Evolutionary conservation across 2,329 filamentous ascomycete species (phyloP), one percentile per base, ranked within the genome.

Genomic region (Aurifilum marmelostoma): DNA sequence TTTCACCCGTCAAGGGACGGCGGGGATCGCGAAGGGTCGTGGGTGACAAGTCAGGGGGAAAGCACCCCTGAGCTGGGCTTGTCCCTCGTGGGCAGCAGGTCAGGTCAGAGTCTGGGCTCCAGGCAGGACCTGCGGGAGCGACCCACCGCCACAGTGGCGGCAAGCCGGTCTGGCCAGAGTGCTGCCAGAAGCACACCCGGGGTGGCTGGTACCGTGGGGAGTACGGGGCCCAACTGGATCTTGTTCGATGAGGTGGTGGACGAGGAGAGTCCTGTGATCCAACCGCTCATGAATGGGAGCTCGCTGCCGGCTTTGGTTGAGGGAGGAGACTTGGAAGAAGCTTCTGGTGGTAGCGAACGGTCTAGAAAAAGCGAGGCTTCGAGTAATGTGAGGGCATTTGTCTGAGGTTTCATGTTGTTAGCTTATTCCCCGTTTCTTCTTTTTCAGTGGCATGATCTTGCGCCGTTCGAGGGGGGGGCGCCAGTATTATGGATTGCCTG

Each of bases 1-100:
- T 80, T 80, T 64, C 80, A 77, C 80, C 59, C 59, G 12, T 62
- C 59, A 7, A 21, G n/a, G 34, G 54, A 58, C 54, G 34, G 52
- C 24, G 34, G 52, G 37, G 29, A 41, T 14, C 24, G 24, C 47
- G 52, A 58, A n/a, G 59, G 59, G 76, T 77, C 58, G 74, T 81
- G 59, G 74, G 73, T 63, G 4, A 61, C 65, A 18, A 63, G 61
- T 27, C 59, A 62, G 39, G 32, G 2, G n/a, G 59, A 16, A 34
- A 62, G 59, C 18, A 47, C 43, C n/a, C 43, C 59, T 32, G 34
- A 62, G 21, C n/a, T 62, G 12, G 34, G 37, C 37, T 5, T 62
- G 21, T 62, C 59, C 24, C n/a, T 29, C 21, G n/a, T 61, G 32
- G 58, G 29, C n/a, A 61, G 32, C 58, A 34, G 29, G 18, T 61